These are phyloP conservation scores for Neocatenulostroma microsporum DNA, from an alignment of 2,329 filamentous ascomycete species.

Conservation along the genomic window DNA sequence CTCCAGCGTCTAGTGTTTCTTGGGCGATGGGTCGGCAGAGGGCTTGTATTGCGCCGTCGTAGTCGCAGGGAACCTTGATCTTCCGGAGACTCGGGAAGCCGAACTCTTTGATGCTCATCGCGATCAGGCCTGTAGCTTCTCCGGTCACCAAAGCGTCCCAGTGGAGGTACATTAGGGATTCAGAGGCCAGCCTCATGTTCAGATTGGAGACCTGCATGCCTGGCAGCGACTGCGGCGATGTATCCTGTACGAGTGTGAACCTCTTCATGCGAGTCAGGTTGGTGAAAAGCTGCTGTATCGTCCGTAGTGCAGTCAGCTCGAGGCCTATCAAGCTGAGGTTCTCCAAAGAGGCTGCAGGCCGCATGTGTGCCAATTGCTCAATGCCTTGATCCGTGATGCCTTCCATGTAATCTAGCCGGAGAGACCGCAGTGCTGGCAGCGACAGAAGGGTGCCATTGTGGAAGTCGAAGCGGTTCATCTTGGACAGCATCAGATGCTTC, in stretches of 20 bases:
- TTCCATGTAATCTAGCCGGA: constrained; percentile 49
- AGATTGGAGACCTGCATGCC: constrained; percentile 32
- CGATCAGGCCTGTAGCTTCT: constrained; percentile 55
- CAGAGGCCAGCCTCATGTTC: constrained; percentile 37
- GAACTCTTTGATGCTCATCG: constrained; percentile 52
- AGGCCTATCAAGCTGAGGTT: constrained; percentile 47
- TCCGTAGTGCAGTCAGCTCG: constrained; percentile 44
- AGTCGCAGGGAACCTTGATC: constrained; percentile 60
- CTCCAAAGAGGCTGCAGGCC: constrained; percentile 38
- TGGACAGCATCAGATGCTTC: constrained; percentile 48
- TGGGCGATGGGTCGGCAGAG: constrained; percentile 57
- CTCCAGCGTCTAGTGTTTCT: constrained; percentile 46
- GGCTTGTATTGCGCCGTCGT: constrained; percentile 60
- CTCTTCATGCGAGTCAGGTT: constrained; percentile 39
- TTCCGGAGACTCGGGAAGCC: constrained; percentile 56
- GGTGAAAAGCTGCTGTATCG: constrained; percentile 46
- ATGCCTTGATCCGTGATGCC: constrained; percentile 52
- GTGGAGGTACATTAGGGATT: constrained; percentile 46
- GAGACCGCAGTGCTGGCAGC: constrained; percentile 44
- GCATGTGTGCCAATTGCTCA: constrained; percentile 40
- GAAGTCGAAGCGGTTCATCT: constrained; percentile 48
- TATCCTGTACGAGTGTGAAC: constrained; percentile 48
- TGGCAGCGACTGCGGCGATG: constrained; percentile 38
- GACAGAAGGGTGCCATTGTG: constrained; percentile 48
- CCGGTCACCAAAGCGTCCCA: constrained; percentile 54